These are phyloP conservation scores for Cryptosporidium sp. DNA, from an alignment of 169 alveolate genomes.

Conservation along the genomic window DNA sequence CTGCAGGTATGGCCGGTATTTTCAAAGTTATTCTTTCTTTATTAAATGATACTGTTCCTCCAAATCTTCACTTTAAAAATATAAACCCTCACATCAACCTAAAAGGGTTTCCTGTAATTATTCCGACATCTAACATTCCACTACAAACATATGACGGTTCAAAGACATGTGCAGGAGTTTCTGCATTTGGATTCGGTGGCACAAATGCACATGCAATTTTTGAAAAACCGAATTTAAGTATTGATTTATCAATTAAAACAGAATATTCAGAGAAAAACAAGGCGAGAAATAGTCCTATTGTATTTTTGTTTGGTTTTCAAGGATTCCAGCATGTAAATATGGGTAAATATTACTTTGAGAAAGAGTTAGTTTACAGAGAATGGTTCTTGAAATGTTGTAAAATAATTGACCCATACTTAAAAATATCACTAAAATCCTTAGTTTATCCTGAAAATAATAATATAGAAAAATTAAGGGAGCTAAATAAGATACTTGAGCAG, in stretches of 20 bases:
- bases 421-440: slow-evolving; percentile 78
- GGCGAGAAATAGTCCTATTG: neutral
- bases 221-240: slow-evolving; percentile 74
- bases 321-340: slow-evolving; percentile 75
- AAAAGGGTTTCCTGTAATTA: slow-evolving; percentile 78
- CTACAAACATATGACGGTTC: slow-evolving; percentile 57
- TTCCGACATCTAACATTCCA: slow-evolving; percentile 78
- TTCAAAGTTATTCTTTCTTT: slow-evolving; percentile 81
- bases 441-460: slow-evolving; percentile 75
- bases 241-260: neutral
- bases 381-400: slow-evolving; percentile 81
- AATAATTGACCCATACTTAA: slow-evolving; percentile 77
- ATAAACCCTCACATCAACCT: slow-evolving; percentile 85
- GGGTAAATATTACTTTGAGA: slow-evolving; percentile 78
- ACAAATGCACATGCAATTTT: slow-evolving; percentile 83
- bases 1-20: slow-evolving; percentile 84
- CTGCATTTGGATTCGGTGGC: slow-evolving; percentile 85
- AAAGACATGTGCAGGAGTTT: slow-evolving; percentile 78
- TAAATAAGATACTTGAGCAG: slow-evolving; percentile 63
- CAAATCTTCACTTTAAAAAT: slow-evolving; percentile 82
- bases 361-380: slow-evolving; percentile 79
- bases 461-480: slow-evolving; percentile 49
- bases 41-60: slow-evolving; percentile 80
- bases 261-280: neutral
- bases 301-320: slow-evolving; percentile 80